Percentiles rank a stretch among this genome's conserved stretches.
phyloP scores from a whole-genome alignment of 148 eudicot species.

The Persicaria tinctoria region DNA sequence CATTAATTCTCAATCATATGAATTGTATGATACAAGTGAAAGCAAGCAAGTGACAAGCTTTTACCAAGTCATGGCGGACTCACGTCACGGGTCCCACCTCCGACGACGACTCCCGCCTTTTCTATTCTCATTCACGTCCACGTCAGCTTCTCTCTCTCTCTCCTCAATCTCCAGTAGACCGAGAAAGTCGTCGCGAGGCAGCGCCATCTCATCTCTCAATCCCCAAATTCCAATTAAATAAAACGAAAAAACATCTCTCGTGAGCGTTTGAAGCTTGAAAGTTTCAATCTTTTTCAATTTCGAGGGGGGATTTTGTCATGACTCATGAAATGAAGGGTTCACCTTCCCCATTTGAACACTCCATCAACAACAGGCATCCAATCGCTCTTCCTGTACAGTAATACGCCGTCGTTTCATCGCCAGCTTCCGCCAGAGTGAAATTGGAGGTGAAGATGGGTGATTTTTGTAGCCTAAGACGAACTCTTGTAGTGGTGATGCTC shows the following conservation, averaged over 20 bases:
- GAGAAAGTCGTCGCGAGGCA: not conserved
- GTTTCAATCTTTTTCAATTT: not conserved
- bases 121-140: not conserved
- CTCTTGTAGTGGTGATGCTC: not conserved
- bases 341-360: conserved; percentile 7
- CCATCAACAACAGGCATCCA: not conserved
- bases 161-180: not conserved
- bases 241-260: not conserved
- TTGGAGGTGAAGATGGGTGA: not conserved
- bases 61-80: too few relatives aligned
- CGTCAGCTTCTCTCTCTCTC: not conserved
- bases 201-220: not conserved
- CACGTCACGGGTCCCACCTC: too few relatives aligned
- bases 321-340: not conserved
- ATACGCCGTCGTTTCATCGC: not conserved
- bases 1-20: too few relatives aligned
- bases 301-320: not conserved
- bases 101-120: not conserved
- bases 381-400: not conserved
- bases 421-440: not conserved
- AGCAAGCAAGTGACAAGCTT: too few relatives aligned
- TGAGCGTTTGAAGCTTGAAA: not conserved
- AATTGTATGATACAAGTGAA: too few relatives aligned
- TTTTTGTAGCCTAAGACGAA: not conserved
- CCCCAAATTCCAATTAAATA: not conserved